Percentiles rank a stretch among this genome's conserved stretches.
Conservation (phyloP, 129 eudicot species). For the Sambucus nigra region DNA sequence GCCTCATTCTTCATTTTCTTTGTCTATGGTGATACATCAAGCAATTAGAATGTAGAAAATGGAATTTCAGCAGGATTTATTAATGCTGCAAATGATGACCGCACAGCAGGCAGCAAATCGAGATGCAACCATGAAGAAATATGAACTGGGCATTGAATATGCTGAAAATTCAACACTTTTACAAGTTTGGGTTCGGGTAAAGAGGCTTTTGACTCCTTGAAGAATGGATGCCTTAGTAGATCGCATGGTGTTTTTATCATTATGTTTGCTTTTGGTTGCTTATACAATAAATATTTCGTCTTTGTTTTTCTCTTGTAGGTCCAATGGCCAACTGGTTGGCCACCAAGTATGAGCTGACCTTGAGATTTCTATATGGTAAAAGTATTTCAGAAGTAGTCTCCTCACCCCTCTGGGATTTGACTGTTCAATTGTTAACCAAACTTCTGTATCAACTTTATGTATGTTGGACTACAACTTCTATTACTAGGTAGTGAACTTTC, state of each 20-base stretch:
- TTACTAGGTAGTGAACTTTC: slow-evolving; percentile 41
- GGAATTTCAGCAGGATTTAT: slow-evolving; percentile 99
- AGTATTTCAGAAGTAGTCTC: slow-evolving; percentile 30
- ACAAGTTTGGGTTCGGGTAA: slow-evolving; percentile 5
- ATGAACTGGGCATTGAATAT: too few species aligned
- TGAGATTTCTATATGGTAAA: slow-evolving; percentile 27
- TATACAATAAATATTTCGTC: slow-evolving; percentile 39
- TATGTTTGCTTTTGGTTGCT: slow-evolving; percentile 23
- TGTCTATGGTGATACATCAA: slow-evolving; percentile 91
- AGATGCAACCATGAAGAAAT: too few species aligned
- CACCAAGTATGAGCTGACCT: too few species aligned
- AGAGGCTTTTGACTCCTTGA: slow-evolving; percentile 14
- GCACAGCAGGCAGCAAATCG: too few species aligned
- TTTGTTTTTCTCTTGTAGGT: too few species aligned
- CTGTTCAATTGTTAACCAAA: slow-evolving; percentile 39
- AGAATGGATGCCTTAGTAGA: slow-evolving; percentile 16
- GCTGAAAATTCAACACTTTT: background rate
- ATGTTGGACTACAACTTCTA: slow-evolving; percentile 49
- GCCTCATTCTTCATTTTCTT: slow-evolving; percentile 47
- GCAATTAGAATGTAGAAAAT: slow-evolving; percentile 97
- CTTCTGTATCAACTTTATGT: slow-evolving; percentile 50
- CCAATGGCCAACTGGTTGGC: too few species aligned
- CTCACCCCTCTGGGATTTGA: slow-evolving; percentile 23
- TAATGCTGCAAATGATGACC: too few species aligned
- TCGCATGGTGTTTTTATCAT: slow-evolving; percentile 13